These are phyloP conservation scores for Aquilaria sinensis DNA, from an alignment of 345 rosid genomes.

Conservation along the genomic window DNA sequence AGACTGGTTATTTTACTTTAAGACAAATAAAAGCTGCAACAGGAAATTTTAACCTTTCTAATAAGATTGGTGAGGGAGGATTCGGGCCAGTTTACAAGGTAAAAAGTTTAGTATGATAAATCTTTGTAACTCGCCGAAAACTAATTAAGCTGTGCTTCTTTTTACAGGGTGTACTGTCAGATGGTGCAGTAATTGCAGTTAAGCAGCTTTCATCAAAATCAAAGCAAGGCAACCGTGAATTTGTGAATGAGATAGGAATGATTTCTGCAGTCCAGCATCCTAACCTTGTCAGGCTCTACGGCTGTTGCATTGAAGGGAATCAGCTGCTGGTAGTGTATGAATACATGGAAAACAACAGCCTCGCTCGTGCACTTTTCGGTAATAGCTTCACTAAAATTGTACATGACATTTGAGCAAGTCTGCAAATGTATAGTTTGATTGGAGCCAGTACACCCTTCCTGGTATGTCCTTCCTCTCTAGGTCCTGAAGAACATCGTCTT, in stretches of 20 bases:
- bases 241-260: slow-evolving; percentile 65
- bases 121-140: no score
- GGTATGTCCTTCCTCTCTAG: slow-evolving; percentile 14
- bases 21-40: slow-evolving; percentile 75
- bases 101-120: neutral
- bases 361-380: slow-evolving; percentile 66
- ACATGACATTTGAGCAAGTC: no score
- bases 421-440: neutral
- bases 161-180: slow-evolving; percentile 47
- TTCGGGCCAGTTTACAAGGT: slow-evolving; percentile 97
- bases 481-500: slow-evolving; percentile 34
- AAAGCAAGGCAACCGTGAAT: slow-evolving; percentile 68
- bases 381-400: slow-evolving; percentile 6
- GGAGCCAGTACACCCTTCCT: neutral
- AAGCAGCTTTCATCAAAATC: slow-evolving; percentile 70
- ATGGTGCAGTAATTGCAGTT: slow-evolving; percentile 54
- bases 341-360: slow-evolving; percentile 60
- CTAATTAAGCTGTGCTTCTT: neutral
- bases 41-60: slow-evolving; percentile 54
- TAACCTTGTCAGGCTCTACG: slow-evolving; percentile 54
- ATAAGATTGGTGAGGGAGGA: slow-evolving; percentile 95
- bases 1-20: slow-evolving; percentile 70
- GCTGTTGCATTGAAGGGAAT: slow-evolving; percentile 65
- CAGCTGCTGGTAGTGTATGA: slow-evolving; percentile 54
- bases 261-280: slow-evolving; percentile 69